Evolutionary conservation across 306 rosid genomes (phyloP).

Genomic region (Begonia loranthoides): DNA sequence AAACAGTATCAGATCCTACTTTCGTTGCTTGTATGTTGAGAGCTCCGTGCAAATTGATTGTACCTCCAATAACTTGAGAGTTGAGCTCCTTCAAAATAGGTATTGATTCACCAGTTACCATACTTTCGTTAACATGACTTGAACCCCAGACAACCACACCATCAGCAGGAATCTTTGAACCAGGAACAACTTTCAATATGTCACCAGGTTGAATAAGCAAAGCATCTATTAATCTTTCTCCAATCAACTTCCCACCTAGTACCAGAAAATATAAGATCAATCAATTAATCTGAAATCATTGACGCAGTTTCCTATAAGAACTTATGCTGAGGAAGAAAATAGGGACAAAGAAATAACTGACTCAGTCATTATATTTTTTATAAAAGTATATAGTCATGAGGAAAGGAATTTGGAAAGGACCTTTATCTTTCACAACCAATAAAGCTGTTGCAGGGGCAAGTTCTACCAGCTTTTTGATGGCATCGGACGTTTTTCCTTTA

Average conservation of each 20-base stretch:
- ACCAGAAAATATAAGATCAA: no score
- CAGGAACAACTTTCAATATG: constrained; percentile 57
- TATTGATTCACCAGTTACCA: constrained; percentile 77
- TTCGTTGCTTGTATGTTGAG: constrained; percentile 60
- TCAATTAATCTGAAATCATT: no score
- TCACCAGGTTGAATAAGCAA: constrained; percentile 56
- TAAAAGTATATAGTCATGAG: no score
- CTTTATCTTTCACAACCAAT: constrained; percentile 27
- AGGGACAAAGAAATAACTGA: no score
- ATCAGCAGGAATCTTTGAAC: constrained; percentile 73
- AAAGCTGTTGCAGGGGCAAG: constrained; percentile 61
- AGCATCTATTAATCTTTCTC: constrained; percentile 50
- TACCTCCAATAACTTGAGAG: constrained; percentile 72
- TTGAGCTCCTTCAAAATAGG: constrained; percentile 46
- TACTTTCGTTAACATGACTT: constrained; percentile 76
- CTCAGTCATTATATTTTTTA: no score
- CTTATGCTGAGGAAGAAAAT: no score
- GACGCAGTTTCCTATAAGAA: no score
- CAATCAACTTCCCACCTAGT: constrained; percentile 26
- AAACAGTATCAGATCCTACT: constrained; percentile 78
- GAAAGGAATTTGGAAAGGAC: no score
- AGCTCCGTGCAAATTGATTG: constrained; percentile 71
- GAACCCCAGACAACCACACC: constrained; percentile 61
- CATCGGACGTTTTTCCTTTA: constrained; percentile 71
- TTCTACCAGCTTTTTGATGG: constrained; percentile 73